Percentiles rank a stretch among this genome's conserved stretches.
phyloP scores from a whole-genome alignment of 345 rosid species.

The Sonneratia caseolaris region DNA sequence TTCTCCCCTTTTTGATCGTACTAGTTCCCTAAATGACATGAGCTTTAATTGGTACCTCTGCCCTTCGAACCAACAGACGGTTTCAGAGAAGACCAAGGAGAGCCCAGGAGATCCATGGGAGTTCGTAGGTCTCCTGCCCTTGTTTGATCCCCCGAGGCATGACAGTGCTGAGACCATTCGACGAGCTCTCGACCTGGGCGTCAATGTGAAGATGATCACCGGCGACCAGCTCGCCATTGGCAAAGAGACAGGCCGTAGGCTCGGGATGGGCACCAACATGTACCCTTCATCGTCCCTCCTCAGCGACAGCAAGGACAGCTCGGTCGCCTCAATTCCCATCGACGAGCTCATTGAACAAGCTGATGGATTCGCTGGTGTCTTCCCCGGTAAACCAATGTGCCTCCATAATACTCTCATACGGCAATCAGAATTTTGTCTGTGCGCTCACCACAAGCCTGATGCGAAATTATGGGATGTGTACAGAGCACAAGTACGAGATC shows the following conservation, averaged over 20 bases:
- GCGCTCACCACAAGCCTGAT: neutral
- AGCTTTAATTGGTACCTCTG: neutral
- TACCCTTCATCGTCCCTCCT: constrained; percentile 73
- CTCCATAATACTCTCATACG: neutral
- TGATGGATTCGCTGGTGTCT: constrained; percentile 83
- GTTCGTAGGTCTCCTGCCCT: constrained; percentile 85
- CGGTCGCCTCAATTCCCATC: constrained; percentile 41
- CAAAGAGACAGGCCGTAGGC: constrained; percentile 80
- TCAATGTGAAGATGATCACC: constrained; percentile 82
- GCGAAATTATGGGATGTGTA: neutral
- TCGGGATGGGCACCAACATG: constrained; percentile 87
- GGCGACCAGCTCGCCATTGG: constrained; percentile 91
- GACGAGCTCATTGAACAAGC: constrained; percentile 77
- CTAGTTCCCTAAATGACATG: neutral
- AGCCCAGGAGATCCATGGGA: constrained; percentile 74
- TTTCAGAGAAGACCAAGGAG: constrained; percentile 70
- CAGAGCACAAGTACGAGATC: constrained; percentile 75
- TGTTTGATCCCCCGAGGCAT: constrained; percentile 86
- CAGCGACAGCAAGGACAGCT: constrained; percentile 43
- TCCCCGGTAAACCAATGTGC: constrained; percentile 44
- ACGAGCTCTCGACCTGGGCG: constrained; percentile 73
- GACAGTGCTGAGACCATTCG: constrained; percentile 79
- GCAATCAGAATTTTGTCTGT: too few relatives aligned
- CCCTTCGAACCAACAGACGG: constrained; percentile 21
- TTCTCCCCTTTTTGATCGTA: neutral